Evolutionary conservation across 108 stramenopile species (phyloP).

Genomic region (Schizochytrium sp.): DNA sequence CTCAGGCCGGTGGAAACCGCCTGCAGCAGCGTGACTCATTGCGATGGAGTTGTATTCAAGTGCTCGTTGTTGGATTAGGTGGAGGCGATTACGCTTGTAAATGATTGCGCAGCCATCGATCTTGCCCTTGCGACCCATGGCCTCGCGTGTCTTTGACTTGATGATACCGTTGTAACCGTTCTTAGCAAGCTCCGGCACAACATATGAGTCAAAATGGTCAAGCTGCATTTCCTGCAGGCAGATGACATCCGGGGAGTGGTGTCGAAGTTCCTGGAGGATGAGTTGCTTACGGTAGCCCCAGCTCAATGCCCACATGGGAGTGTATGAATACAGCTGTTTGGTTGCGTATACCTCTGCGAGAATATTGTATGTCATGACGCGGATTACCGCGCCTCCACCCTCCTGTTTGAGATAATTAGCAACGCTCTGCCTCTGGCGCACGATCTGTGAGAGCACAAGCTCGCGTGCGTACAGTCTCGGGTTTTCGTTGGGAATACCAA

Average conservation of each 20-base stretch:
- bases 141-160: constrained; percentile 96
- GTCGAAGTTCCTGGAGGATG: constrained; percentile 88
- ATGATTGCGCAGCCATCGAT: constrained; percentile 99
- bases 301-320: constrained; percentile 92
- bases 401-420: constrained; percentile 56
- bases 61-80: constrained; percentile 61
- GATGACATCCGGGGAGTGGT: constrained; percentile 92
- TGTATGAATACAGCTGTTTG: constrained; percentile 96
- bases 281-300: constrained; percentile 96
- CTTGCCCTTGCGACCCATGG: constrained; percentile 93
- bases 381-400: constrained; percentile 84
- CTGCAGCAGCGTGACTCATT: constrained; percentile 14
- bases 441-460: constrained; percentile 70
- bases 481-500: constrained; percentile 24
- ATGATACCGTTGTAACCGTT: constrained; percentile 94
- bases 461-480: constrained; percentile 69
- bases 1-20: constrained; percentile 53
- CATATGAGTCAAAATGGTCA: constrained; percentile 92
- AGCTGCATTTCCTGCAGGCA: constrained; percentile 99
- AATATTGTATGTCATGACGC: constrained; percentile 94
- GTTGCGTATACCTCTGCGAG: constrained; percentile 99
- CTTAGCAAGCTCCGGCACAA: constrained; percentile 87
- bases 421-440: constrained; percentile 63
- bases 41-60: constrained; percentile 91
- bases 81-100: constrained; percentile 91